phyloP scores from a whole-genome alignment of 1,139 yeast genomes.

The Ogataea hybrid region DNA sequence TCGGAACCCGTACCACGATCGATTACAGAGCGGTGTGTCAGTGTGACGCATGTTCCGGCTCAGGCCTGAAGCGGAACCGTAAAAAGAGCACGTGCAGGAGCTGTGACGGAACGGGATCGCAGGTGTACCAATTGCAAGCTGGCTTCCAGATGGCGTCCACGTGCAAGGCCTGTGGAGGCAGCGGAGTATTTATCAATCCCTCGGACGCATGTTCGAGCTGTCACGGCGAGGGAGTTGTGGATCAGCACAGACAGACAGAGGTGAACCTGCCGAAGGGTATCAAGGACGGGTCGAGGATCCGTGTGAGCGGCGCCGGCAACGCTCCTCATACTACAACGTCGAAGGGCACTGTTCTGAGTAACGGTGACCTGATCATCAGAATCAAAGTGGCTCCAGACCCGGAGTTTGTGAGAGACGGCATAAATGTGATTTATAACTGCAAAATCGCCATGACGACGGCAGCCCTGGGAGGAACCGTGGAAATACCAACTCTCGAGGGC shows the following conservation, averaged over 20 bases:
- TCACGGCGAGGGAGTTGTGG: slow-evolving; percentile 86
- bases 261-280: slow-evolving; percentile 90
- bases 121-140: slow-evolving; percentile 80
- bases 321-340: slow-evolving; percentile 74
- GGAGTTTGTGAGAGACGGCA: slow-evolving; percentile 61
- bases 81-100: slow-evolving; percentile 76
- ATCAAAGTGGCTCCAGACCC: slow-evolving; percentile 76
- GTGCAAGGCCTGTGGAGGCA: slow-evolving; percentile 83
- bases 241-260: slow-evolving; percentile 62
- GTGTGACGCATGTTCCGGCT: slow-evolving; percentile 79
- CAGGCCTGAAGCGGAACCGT: slow-evolving; percentile 79
- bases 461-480: slow-evolving; percentile 87
- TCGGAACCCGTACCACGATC: slow-evolving; percentile 68
- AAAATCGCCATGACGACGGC: slow-evolving; percentile 93
- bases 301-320: slow-evolving; percentile 89
- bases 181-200: slow-evolving; percentile 74
- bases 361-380: slow-evolving; percentile 87
- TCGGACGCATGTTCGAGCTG: slow-evolving; percentile 75
- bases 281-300: slow-evolving; percentile 79
- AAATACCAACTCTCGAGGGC: slow-evolving; percentile 82
- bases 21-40: slow-evolving; percentile 73
- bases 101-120: slow-evolving; percentile 94
- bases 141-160: slow-evolving; percentile 98
- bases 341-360: slow-evolving; percentile 57
- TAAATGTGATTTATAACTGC: slow-evolving; percentile 60